phyloP scores from a whole-genome alignment of 2,329 filamentous ascomycete genomes.

The Dryadomyces quercivorus region DNA sequence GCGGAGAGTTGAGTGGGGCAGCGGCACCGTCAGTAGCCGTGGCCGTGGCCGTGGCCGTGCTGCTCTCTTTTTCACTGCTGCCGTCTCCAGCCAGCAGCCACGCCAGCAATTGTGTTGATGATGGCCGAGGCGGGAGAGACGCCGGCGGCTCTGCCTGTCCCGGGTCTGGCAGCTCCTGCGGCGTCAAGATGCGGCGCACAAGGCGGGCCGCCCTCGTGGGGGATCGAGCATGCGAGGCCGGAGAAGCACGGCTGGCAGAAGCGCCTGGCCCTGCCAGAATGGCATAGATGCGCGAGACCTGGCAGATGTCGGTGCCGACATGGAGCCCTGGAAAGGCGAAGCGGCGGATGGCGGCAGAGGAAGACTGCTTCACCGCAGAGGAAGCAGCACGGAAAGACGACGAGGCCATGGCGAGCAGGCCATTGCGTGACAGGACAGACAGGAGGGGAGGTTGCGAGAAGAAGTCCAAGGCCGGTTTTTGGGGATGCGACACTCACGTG shows the following conservation, averaged over 20 bases:
- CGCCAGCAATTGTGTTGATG: slow-evolving; percentile 1
- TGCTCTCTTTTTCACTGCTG: background rate
- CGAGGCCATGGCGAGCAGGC: background rate
- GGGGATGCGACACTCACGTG: too few species aligned
- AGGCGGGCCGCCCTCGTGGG: slow-evolving; percentile 28
- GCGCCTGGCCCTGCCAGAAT: slow-evolving; percentile 30
- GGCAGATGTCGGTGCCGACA: slow-evolving; percentile 71
- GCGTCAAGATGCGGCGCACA: slow-evolving; percentile 33
- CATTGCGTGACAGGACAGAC: too few species aligned
- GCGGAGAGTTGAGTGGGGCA: slow-evolving; percentile 2
- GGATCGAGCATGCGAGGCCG: background rate
- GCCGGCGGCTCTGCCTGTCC: background rate
- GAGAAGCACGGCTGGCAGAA: too few species aligned
- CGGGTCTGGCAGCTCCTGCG: slow-evolving; percentile 21
- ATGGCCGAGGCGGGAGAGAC: background rate
- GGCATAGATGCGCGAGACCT: slow-evolving; percentile 49
- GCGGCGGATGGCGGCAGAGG: slow-evolving; percentile 3
- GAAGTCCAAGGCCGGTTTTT: too few species aligned
- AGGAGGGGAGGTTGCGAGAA: too few species aligned
- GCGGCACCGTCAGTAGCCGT: too few species aligned
- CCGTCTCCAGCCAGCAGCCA: slow-evolving; percentile 1
- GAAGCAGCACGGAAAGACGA: background rate
- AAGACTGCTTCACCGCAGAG: background rate
- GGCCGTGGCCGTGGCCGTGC: background rate
- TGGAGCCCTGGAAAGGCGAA: slow-evolving; percentile 52